A percentile compares a stretch with the other conserved stretches of the same genome.
phyloP scores from a whole-genome alignment of 345 rosid species.

The Arabis alpina region DNA sequence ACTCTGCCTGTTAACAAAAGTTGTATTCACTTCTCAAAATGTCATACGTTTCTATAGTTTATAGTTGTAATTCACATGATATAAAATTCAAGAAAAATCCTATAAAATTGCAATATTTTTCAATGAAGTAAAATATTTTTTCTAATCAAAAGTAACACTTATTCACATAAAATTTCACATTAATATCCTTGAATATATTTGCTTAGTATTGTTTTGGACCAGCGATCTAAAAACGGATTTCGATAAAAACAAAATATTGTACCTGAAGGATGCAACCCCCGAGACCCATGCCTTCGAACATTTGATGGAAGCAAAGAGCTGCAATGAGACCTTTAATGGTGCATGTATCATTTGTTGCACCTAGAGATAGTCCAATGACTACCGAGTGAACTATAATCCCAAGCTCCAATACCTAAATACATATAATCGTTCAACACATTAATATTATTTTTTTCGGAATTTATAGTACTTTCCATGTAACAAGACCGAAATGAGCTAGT shows the following conservation, averaged over 20 bases:
- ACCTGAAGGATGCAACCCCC: conserved; percentile 86
- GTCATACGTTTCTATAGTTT: background rate
- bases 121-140: background rate
- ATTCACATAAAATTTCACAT: background rate
- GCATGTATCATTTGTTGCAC: conserved; percentile 72
- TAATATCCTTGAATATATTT: background rate
- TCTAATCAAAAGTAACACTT: background rate
- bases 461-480: background rate
- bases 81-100: no score
- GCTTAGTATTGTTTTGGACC: background rate
- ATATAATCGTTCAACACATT: background rate
- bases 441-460: background rate
- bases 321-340: conserved; percentile 68
- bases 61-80: no score
- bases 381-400: conserved; percentile 77
- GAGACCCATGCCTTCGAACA: conserved; percentile 87
- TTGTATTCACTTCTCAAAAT: background rate
- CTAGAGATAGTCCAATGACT: conserved; percentile 69
- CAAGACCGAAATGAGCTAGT: background rate
- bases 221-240: background rate
- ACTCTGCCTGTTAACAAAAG: conserved; percentile 53
- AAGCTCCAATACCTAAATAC: conserved; percentile 60
- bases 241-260: background rate
- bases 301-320: conserved; percentile 84
- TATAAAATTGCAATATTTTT: no score